Percentiles rank a stretch among this genome's conserved stretches.
phyloP scores from a whole-genome alignment of 345 rosid genomes.

The Linum usitatissimum region DNA sequence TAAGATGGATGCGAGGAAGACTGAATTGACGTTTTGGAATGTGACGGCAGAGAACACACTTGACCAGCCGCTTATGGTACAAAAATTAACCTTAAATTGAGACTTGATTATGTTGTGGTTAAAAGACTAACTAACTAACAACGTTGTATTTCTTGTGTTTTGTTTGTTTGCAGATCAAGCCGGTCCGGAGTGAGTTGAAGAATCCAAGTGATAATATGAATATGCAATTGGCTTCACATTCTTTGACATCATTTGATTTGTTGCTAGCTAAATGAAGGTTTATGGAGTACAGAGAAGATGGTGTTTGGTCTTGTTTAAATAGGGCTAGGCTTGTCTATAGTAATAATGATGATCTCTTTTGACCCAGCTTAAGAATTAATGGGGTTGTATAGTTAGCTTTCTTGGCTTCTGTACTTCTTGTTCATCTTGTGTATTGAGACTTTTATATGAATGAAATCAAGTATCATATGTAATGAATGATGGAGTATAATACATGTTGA shows the following conservation, averaged over 20 bases:
- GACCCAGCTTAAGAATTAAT: too few relatives aligned
- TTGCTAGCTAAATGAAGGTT: neutral
- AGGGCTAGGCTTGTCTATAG: too few relatives aligned
- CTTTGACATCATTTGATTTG: constrained; percentile 1
- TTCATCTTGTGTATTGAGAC: too few relatives aligned
- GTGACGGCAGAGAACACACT: neutral
- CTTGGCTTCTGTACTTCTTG: too few relatives aligned
- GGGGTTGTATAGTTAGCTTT: too few relatives aligned
- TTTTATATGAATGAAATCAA: too few relatives aligned
- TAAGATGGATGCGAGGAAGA: neutral
- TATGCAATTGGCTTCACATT: neutral
- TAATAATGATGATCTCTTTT: too few relatives aligned
- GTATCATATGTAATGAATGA: too few relatives aligned
- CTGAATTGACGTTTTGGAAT: neutral
- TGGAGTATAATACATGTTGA: too few relatives aligned
- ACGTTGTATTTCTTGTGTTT: neutral
- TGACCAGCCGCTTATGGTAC: neutral
- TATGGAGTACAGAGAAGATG: neutral
- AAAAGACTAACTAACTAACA: neutral
- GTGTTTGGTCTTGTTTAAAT: neutral
- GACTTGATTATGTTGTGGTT: neutral
- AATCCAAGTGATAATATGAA: neutral
- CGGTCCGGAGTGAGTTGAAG: neutral
- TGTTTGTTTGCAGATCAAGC: neutral
- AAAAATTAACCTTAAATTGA: neutral